These are phyloP conservation scores for Daldinia childiae DNA, from an alignment of 495 filamentous ascomycete species.

Conservation along the genomic window DNA sequence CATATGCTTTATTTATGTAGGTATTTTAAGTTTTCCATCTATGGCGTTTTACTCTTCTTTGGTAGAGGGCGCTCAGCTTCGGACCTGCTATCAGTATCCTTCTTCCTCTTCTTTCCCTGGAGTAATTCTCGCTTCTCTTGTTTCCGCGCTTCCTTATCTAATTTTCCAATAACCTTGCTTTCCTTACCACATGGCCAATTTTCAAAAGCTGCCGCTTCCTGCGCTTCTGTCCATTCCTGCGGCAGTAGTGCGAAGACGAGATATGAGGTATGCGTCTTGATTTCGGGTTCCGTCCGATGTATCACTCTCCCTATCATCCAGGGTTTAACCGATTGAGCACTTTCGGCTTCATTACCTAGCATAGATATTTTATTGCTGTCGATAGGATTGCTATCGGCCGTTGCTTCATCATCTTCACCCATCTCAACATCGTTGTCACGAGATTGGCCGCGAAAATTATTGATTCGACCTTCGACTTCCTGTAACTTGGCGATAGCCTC, in stretches of 20 bases:
- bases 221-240: conserved; percentile 80
- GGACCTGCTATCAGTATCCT: conserved; percentile 21
- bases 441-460: conserved; percentile 59
- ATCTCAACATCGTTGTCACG: conserved; percentile 42
- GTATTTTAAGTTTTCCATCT: conserved; percentile 1
- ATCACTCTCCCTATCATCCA: conserved; percentile 75
- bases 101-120: conserved; percentile 45
- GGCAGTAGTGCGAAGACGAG: conserved; percentile 93
- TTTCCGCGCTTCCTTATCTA: conserved; percentile 62
- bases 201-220: conserved; percentile 73
- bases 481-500: conserved; percentile 78
- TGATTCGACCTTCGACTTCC: conserved; percentile 73
- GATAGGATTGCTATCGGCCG: conserved; percentile 31
- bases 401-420: conserved; percentile 42
- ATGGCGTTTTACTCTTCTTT: conserved; percentile 43
- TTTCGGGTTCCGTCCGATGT: conserved; percentile 82
- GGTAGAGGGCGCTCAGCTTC: conserved; percentile 20
- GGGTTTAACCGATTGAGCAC: conserved; percentile 47
- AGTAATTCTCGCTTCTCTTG: conserved; percentile 57
- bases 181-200: conserved; percentile 66
- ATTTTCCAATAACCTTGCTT: conserved; percentile 58
- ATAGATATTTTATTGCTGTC: conserved; percentile 32
- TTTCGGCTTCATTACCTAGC: conserved; percentile 22
- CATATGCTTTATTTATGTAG: conserved; percentile 12
- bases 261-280: conserved; percentile 96